Base-by-base conservation (phyloP, 2,329 filamentous ascomycete genomes). In the Claviceps quebecensis region DNA sequence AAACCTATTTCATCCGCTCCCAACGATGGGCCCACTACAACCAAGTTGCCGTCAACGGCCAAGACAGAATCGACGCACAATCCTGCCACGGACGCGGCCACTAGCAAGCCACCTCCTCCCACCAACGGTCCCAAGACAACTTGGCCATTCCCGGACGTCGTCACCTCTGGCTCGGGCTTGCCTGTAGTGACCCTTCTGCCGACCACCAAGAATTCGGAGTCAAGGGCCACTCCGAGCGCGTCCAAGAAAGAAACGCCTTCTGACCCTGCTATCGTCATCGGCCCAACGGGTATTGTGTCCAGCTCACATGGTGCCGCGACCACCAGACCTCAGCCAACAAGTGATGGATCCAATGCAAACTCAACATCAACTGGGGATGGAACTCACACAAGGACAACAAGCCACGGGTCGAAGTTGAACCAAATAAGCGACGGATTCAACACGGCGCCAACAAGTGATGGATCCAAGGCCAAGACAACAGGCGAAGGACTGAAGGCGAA, bases 211-310 rank as follows among this genome's bases (percentile, higher is more conserved):
- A 17, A 37, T 16, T 19, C 47, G 5, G 37, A 34, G 29, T 19
- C 47, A n/a, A n/a, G 39, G 16, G 17, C 8, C 11, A 16, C 5
- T 19, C 14, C 51, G 4, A 44, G 14, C 41, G 17, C 43, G 16
- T 14, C 16, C 47, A 17, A 14, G n/a, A 23, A 49, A 22, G n/a
- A 36, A 8, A 2, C 3, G 6, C 46, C 48, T 23, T 47, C 54
- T 22, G 54, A 59, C 14, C 36, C 47, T 6, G 54, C 48, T 23
- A 60, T 62, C 22, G 47, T 62, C n/a, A 58, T 65, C 53, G 61
- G 56, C 8, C 60, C 62, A 14, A 61, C 56, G 14, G 62, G 62
- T 47, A 59, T 64, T 43, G 53, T 60, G 47, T 44, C 54, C 1
- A 51, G 34, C 19, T 44, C 44, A n/a, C 48, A 39, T 3, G 13